These are phyloP conservation scores for Talinum fruticosum DNA, from an alignment of 148 eudicot species.

Conservation along the genomic window DNA sequence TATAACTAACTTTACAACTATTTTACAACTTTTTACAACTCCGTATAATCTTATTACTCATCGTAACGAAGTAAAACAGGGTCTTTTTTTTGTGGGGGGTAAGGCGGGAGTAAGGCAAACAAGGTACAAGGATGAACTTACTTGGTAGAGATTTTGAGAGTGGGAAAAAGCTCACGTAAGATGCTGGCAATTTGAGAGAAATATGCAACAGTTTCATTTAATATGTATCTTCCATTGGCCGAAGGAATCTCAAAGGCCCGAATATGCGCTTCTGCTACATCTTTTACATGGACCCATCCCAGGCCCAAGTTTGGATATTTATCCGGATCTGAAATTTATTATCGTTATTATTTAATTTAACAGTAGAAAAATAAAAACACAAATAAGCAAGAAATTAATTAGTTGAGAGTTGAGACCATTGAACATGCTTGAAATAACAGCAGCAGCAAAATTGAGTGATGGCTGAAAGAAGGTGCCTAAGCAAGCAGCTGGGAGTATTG, in stretches of 20 bases:
- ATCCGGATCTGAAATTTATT: slow-evolving; percentile 23
- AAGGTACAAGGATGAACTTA: no score
- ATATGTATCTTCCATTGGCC: slow-evolving; percentile 33
- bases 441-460: slow-evolving; percentile 22
- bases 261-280: slow-evolving; percentile 35
- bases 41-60: no score
- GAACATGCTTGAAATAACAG: slow-evolving; percentile 22
- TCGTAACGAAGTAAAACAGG: no score
- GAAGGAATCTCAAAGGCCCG: slow-evolving; percentile 28
- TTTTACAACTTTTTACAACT: no score
- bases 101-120: no score
- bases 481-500: slow-evolving; percentile 32
- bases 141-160: slow-evolving; percentile 21
- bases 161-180: slow-evolving; percentile 28
- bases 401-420: slow-evolving; percentile 25
- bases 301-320: slow-evolving; percentile 9
- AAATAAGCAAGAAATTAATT: neutral
- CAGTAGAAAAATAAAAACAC: no score
- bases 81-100: no score
- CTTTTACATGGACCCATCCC: slow-evolving; percentile 31
- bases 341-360: no score
- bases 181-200: slow-evolving; percentile 14
- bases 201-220: slow-evolving; percentile 18
- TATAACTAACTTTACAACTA: no score
- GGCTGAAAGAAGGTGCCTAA: slow-evolving; percentile 48